Evolutionary conservation across 805 yeast species (phyloP).

Genomic region (Teunomyces gatunensis): DNA sequence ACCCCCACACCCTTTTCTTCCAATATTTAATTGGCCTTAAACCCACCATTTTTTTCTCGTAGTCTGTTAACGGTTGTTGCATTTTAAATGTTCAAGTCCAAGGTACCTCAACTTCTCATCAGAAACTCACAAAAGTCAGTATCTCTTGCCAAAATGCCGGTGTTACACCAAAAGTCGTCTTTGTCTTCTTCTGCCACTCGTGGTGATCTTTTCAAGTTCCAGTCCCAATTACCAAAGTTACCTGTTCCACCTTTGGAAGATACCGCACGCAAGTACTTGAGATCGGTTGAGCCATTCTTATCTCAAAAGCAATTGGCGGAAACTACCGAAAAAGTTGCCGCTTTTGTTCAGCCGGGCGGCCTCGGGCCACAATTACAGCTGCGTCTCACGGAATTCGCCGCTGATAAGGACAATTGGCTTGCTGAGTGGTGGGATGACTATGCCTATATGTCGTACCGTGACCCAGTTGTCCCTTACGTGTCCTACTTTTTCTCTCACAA

Average conservation of each 20-base stretch:
- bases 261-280: constrained; percentile 67
- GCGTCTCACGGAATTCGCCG: constrained; percentile 58
- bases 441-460: constrained; percentile 87
- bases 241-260: constrained; percentile 83
- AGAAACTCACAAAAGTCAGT: neutral
- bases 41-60: neutral
- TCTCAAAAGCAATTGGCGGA: constrained; percentile 47
- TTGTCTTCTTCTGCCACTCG: constrained; percentile 32
- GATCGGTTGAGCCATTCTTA: constrained; percentile 68
- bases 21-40: neutral
- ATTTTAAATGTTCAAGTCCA: constrained; percentile 7
- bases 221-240: constrained; percentile 70
- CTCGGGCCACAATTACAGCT: constrained; percentile 66
- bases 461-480: constrained; percentile 92
- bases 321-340: constrained; percentile 58
- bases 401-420: constrained; percentile 79
- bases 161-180: constrained; percentile 6
- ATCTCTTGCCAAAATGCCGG: constrained; percentile 7
- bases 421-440: constrained; percentile 91
- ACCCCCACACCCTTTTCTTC: neutral
- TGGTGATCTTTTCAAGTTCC: constrained; percentile 73
- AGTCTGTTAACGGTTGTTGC: neutral
- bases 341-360: constrained; percentile 62
- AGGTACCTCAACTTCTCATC: constrained; percentile 3
- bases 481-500: constrained; percentile 86